These are phyloP conservation scores for Oryza glumipatula DNA, from an alignment of 176 grass and related monocot genomes.

Conservation along the genomic window DNA sequence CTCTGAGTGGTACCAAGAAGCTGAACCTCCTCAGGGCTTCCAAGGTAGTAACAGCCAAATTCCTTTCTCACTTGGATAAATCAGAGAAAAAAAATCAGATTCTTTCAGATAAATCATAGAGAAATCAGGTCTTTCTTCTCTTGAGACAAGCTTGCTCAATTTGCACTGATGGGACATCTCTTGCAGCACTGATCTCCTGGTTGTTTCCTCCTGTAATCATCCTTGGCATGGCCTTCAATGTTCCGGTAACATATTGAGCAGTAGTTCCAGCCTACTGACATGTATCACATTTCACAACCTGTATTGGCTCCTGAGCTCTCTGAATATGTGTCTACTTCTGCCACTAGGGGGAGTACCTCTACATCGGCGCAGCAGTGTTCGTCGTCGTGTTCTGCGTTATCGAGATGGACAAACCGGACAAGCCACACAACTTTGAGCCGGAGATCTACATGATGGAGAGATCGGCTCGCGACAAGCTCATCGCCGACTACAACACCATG, in stretches of 20 bases:
- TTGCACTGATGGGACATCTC: conserved; percentile 29
- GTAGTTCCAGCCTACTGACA: conserved; percentile 9
- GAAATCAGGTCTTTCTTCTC: not conserved
- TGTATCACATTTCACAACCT: conserved; percentile 19
- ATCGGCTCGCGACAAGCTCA: conserved; percentile 80
- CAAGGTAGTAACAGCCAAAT: conserved; percentile 55
- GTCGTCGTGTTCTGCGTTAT: conserved; percentile 77
- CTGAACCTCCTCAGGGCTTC: conserved; percentile 84
- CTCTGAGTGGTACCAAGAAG: conserved; percentile 72
- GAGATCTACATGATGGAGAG: conserved; percentile 99
- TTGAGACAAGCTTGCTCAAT: conserved; percentile 29
- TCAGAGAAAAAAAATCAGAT: not conserved
- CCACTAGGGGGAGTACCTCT: conserved; percentile 84
- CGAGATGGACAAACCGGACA: conserved; percentile 93
- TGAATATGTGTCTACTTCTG: not conserved
- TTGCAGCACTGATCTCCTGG: conserved; percentile 87
- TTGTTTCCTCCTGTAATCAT: conserved; percentile 82
- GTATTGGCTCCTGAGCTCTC: conserved; percentile 14
- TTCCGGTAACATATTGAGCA: conserved; percentile 65
- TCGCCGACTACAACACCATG: conserved; percentile 91
- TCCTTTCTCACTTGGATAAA: not conserved
- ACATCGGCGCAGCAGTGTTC: conserved; percentile 81
- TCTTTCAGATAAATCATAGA: not conserved
- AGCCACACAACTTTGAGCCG: conserved; percentile 94
- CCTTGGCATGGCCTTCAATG: conserved; percentile 74